phyloP scores from a whole-genome alignment of 75 land plant genomes.

The Gnetum montanum region DNA sequence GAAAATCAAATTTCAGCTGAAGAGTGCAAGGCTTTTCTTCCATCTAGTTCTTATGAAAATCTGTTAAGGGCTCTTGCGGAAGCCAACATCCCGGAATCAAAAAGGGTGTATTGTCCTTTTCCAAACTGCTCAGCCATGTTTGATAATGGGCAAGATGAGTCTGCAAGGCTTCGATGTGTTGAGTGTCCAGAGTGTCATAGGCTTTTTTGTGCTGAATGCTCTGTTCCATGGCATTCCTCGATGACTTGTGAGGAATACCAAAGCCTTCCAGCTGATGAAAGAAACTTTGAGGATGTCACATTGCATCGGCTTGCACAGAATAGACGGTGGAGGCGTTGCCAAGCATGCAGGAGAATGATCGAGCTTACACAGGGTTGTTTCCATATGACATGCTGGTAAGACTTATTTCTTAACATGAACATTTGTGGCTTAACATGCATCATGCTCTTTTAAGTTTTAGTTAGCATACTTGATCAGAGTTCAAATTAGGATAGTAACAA shows the following conservation, averaged over 20 bases:
- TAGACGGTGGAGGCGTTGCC: conserved; percentile 64
- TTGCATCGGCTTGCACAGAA: conserved; percentile 48
- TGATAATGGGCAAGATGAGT: conserved; percentile 22
- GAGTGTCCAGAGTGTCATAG: conserved; percentile 66
- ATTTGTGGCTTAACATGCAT: too few relatives aligned
- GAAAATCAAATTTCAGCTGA: conserved; percentile 31
- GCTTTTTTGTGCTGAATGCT: conserved; percentile 64
- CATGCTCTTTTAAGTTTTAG: too few relatives aligned
- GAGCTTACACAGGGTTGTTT: conserved; percentile 76
- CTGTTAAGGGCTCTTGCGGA: conserved; percentile 40
- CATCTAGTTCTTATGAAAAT: conserved; percentile 26
- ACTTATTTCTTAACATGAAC: too few relatives aligned
- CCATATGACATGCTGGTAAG: conserved; percentile 77
- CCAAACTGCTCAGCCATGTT: conserved; percentile 69
- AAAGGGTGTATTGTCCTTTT: conserved; percentile 68
- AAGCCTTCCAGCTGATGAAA: conserved; percentile 22
- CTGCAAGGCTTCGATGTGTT: conserved; percentile 22
- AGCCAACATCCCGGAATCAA: conserved; percentile 37
- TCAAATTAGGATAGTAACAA: too few relatives aligned
- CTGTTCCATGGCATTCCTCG: conserved; percentile 76
- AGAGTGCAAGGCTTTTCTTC: conserved; percentile 57
- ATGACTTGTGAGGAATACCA: conserved; percentile 72
- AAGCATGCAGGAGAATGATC: conserved; percentile 57
- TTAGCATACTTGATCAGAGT: too few relatives aligned
- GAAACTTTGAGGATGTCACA: conserved; percentile 52